Conservation (phyloP, 169 alveolate species). For the Perkinsus marinus region DNA sequence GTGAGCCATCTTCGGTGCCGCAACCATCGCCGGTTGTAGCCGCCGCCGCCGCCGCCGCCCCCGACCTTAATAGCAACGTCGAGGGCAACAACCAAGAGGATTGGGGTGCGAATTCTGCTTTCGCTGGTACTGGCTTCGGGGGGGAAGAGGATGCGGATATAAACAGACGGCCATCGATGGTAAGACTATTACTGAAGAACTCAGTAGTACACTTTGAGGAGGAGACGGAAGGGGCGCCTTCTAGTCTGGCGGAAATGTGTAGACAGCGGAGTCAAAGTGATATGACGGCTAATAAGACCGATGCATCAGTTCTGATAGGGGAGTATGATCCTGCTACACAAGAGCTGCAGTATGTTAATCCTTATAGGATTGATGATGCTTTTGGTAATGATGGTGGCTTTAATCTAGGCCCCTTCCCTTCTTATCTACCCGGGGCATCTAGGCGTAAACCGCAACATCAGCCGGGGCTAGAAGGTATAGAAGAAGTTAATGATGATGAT, state of each 20-base stretch:
- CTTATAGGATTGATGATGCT: background rate
- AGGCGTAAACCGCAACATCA: background rate
- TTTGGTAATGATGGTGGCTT: background rate
- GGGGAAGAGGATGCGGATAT: background rate
- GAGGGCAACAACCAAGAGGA: background rate
- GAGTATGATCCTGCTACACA: background rate
- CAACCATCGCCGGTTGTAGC: background rate
- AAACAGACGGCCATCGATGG: background rate
- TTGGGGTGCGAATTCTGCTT: background rate
- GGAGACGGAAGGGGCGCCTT: background rate
- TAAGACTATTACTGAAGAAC: background rate
- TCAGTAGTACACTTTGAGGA: background rate
- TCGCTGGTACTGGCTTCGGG: background rate
- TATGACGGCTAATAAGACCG: background rate
- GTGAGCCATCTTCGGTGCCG: background rate
- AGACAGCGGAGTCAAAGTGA: background rate
- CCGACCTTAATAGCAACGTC: background rate
- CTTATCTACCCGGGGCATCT: background rate
- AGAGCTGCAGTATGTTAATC: background rate
- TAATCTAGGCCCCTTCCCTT: background rate
- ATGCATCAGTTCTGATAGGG: background rate
- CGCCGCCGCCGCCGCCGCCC: too few species aligned
- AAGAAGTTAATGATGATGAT: background rate
- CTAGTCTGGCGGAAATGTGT: background rate
- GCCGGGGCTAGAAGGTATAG: background rate